Evolutionary conservation across 2,329 filamentous ascomycete genomes (phyloP).

Genomic region (Colletotrichum sp.): DNA sequence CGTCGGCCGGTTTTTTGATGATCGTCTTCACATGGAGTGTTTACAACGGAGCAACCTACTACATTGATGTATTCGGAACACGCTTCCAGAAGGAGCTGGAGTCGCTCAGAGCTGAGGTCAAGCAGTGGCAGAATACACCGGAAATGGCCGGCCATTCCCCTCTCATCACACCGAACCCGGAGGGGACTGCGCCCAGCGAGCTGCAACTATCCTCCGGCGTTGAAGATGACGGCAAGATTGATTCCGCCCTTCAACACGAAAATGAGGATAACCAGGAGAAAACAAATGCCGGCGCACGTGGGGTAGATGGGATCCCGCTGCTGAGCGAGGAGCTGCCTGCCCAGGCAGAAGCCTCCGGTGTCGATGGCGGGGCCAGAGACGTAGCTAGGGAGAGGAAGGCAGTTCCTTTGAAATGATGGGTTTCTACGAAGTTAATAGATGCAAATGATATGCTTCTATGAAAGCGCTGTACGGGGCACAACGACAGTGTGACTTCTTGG

Average conservation of each 20-base stretch:
- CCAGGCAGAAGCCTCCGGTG: constrained; percentile 39
- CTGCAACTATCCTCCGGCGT: constrained; percentile 11
- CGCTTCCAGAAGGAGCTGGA: constrained; percentile 97
- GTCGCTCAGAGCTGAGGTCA: constrained; percentile 84
- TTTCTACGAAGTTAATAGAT: background rate
- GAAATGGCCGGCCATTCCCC: constrained; percentile 49
- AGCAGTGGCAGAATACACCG: constrained; percentile 78
- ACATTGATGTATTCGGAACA: constrained; percentile 97
- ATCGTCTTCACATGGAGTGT: constrained; percentile 93
- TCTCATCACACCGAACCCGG: constrained; percentile 39
- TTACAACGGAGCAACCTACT: constrained; percentile 96
- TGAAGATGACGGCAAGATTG: constrained; percentile 22
- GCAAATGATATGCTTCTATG: too few relatives aligned
- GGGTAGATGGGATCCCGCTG: constrained; percentile 62
- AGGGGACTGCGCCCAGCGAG: constrained; percentile 5
- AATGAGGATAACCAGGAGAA: constrained; percentile 23
- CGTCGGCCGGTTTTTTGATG: constrained; percentile 77
- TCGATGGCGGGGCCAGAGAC: constrained; percentile 51
- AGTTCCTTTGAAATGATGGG: background rate
- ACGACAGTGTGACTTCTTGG: background rate
- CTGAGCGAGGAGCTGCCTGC: constrained; percentile 51
- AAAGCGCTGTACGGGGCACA: background rate
- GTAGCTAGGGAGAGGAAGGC: constrained; percentile 53
- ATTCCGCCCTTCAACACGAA: background rate
- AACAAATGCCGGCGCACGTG: constrained; percentile 29